Percentiles rank a stretch among this genome's conserved stretches.
Conservation (phyloP, 768 basidiomycete genomes). For the Trametes elegans region DNA sequence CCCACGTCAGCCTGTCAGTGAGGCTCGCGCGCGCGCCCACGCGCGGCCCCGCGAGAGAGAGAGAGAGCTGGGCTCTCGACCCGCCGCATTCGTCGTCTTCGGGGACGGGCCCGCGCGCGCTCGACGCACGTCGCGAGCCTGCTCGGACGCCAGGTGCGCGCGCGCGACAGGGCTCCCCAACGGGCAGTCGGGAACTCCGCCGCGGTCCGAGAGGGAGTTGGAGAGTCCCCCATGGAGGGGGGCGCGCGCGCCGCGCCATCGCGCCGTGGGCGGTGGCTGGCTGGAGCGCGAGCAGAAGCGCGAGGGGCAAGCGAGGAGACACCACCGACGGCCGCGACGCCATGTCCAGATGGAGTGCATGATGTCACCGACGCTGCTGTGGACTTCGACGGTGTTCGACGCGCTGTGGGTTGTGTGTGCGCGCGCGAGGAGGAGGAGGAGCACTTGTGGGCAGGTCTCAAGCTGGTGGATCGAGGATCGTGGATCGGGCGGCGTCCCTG, state of each 20-base stretch:
- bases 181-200: neutral
- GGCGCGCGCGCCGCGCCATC: neutral
- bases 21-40: neutral
- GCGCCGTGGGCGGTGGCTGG: too few species aligned
- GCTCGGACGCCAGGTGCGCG: neutral
- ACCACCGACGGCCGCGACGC: neutral
- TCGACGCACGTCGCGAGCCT: neutral
- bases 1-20: conserved; percentile 6
- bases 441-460: neutral
- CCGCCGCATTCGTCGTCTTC: neutral
- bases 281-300: conserved; percentile 2
- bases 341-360: neutral
- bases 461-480: neutral
- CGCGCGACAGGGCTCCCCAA: neutral
- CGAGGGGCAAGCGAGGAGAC: too few species aligned
- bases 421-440: too few species aligned
- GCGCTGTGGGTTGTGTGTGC: neutral
- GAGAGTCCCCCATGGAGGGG: neutral
- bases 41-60: neutral
- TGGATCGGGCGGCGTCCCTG: too few species aligned
- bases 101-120: neutral
- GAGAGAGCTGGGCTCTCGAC: neutral
- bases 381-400: neutral
- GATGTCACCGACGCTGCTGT: conserved; percentile 7
- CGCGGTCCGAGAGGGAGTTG: conserved; percentile 2